Evolutionary conservation across 164 flowering plant species (phyloP), one percentile per base, ranked within the genome.

Genomic region (Akebia trifoliata): DNA sequence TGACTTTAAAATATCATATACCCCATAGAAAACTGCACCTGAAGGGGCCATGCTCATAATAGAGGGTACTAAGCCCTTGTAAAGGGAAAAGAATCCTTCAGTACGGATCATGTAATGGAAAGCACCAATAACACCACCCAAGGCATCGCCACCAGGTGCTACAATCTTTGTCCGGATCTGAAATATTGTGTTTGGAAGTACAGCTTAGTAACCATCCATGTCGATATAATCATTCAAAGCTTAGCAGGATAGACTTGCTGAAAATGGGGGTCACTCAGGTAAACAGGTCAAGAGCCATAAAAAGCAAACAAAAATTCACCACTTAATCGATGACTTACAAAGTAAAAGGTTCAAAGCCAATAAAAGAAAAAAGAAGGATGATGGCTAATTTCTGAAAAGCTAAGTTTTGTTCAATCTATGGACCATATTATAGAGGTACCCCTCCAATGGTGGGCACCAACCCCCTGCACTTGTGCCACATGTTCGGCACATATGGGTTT

Each of bases 11-110:
- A 84, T 82, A 66, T 87, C 98, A 72, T 90, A 93, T 14, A 89
- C 97, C 10, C 97, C 85, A 60, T 89, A 89, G 67, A 93, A 93
- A 57, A 89, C 95, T 36, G 98, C 98, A 50, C 89, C 84, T 22
- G 98, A 83, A 50, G 97, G 97, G 36, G 95, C 92, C 91, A 93
- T 79, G 62, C 96, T 89, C 14, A 79, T 21, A 56, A 93, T 75
- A 22, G 98, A 89, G n/a, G 97, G 96, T 9, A 72, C 70, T 70
- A 93, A 66, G 42, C 98, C 97, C 64, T 78, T 89, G 75, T 90
- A 93, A 67, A 93, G 89, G 14, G 98, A 84, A 66, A 89, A 79
- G 72, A 85, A 78, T 30, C 97, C 98, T 76, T 92, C 95, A 40
- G 83, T 89, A 57, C 72, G 78, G 57, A 92, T 72, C 83, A 87